Evolutionary conservation across 768 basidiomycete genomes (phyloP), one percentile per base, ranked within the genome.

Genomic region (Lactarius tabidus): DNA sequence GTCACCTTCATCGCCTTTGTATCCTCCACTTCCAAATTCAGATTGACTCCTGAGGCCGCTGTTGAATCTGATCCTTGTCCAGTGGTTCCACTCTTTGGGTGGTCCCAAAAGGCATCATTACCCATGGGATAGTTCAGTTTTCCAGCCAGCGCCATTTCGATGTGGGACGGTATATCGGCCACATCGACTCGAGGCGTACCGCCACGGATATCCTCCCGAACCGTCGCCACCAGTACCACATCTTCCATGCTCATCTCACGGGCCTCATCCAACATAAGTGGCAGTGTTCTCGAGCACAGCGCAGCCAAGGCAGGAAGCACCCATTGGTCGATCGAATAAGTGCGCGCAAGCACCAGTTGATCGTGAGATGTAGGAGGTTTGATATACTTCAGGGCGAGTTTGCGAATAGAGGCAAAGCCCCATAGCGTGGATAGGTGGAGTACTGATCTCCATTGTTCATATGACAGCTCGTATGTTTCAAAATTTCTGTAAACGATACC

Each of bases 121-220:
- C 36, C 41, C 15, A 54, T 31, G 2, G 26, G 28, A 33, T 1
- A 28, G 2, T 28, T 33, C 7, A 8, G 6, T 20, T 28, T 52
- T 5, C 36, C 48, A 20, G 45, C 26, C 45, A 41, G 45, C 2
- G 38, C 51, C 17, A n/a, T 20, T 62, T 58, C 23, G 53, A 66
- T 52, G 23, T 26, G 48, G 38, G n/a, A 59, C 23, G 56, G 33
- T 38, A 68, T 51, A n/a, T 68, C 60, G 17, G 56, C 33, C 12
- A 3, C 8, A 7, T 52, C 33, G 18, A 65, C 23, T 17, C 20
- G 33, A 17, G 28, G 31, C 3, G 35, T 2, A 23, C 23, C 15
- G 23, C 58, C 12, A n/a, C 39, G 53, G 29, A 69, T 63, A 14
- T 67, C 48, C 59, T 69, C 68, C 28, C 68, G 65, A 17, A 67